Evolutionary conservation across 2,329 filamentous ascomycete genomes (phyloP).

Genomic region (Nemania sp.): DNA sequence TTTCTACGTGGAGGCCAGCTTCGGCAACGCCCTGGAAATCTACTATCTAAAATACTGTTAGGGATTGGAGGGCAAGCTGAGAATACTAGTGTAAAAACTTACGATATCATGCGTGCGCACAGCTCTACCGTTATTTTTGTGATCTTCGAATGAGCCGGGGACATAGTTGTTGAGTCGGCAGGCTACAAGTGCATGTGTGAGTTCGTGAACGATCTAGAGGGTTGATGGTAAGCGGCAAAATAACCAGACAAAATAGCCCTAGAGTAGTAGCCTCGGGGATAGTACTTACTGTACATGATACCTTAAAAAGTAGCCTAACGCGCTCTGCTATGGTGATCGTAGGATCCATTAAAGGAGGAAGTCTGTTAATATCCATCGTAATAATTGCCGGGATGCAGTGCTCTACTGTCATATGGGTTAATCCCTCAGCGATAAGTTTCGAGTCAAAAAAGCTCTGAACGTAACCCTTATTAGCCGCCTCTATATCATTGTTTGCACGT

Average conservation of each 20-base stretch:
- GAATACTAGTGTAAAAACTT: neutral
- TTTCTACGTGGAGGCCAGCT: slow-evolving; percentile 15
- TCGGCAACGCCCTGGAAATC: slow-evolving; percentile 12
- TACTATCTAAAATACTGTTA: slow-evolving; percentile 8
- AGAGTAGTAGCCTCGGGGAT: neutral
- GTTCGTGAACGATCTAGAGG: slow-evolving; percentile 29
- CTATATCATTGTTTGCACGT: too few relatives aligned
- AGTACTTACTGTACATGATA: slow-evolving; percentile 17
- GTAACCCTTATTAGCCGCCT: too few relatives aligned
- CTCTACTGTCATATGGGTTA: neutral
- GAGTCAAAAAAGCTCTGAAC: too few relatives aligned
- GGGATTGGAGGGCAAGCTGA: neutral
- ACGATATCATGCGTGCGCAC: slow-evolving; percentile 9
- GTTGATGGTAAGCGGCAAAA: neutral
- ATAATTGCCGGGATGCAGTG: neutral
- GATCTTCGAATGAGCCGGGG: too few relatives aligned
- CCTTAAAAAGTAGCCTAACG: slow-evolving; percentile 2
- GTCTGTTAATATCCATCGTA: neutral
- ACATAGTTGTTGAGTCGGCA: neutral
- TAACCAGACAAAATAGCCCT: neutral
- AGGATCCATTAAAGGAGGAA: neutral
- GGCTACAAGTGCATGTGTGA: slow-evolving; percentile 15
- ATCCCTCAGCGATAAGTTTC: neutral
- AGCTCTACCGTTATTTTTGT: too few relatives aligned
- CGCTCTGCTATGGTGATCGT: slow-evolving; percentile 21